Evolutionary conservation across 495 filamentous ascomycete genomes (phyloP).

Genomic region (Parathielavia appendiculata): DNA sequence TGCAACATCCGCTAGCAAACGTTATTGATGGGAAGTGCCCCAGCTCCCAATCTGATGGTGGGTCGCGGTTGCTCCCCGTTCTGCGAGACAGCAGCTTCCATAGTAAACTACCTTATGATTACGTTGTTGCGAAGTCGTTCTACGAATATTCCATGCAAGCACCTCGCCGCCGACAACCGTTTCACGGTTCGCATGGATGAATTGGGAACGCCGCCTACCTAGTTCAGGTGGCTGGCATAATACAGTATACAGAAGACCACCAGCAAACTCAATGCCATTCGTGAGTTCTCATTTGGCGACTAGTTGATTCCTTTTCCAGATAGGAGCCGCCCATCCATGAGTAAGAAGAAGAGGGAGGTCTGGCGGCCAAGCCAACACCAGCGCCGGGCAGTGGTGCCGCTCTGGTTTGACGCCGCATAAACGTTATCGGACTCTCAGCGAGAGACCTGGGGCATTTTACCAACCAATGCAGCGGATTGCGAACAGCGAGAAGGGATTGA

Average conservation of each 20-base stretch:
- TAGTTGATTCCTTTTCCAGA: neutral
- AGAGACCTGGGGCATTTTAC: neutral
- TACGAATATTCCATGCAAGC: neutral
- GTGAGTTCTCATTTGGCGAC: too few relatives aligned
- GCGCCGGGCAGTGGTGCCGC: too few relatives aligned
- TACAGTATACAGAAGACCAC: too few relatives aligned
- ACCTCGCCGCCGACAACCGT: neutral
- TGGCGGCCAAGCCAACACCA: slow-evolving; percentile 10
- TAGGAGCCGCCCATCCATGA: neutral
- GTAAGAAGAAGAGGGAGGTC: neutral
- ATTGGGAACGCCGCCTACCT: too few relatives aligned
- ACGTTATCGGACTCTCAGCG: neutral
- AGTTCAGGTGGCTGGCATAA: too few relatives aligned
- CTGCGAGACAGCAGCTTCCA: neutral
- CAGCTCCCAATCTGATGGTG: neutral
- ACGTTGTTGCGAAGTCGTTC: neutral
- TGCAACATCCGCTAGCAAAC: slow-evolving; percentile 9
- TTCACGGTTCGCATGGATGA: too few relatives aligned
- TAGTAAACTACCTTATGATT: neutral
- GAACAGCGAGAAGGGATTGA: neutral
- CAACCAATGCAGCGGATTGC: neutral
- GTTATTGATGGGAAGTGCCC: slow-evolving; percentile 16
- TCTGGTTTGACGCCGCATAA: neutral
- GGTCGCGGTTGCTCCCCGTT: neutral
- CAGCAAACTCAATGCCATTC: too few relatives aligned